Evolutionary conservation across 441 rosid species (phyloP).

Genomic region (Brassica balearica): DNA sequence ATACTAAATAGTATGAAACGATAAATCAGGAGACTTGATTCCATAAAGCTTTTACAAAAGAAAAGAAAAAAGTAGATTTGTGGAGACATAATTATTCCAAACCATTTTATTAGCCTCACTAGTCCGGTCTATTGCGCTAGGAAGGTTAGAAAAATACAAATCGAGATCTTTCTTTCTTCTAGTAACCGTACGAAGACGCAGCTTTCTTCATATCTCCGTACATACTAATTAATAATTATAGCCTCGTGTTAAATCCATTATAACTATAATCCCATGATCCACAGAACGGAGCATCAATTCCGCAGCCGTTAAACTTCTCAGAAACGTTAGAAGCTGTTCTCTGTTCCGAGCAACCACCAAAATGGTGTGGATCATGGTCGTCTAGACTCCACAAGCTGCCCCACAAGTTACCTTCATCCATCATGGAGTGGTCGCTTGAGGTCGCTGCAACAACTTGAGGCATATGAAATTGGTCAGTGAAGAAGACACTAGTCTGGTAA

Average conservation of each 20-base stretch:
- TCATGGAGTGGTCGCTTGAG: slow-evolving; percentile 46
- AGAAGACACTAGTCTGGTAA: slow-evolving; percentile 34
- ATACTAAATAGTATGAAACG: background rate
- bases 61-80: background rate
- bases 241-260: slow-evolving; percentile 32
- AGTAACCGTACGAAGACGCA: slow-evolving; percentile 8
- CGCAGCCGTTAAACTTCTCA: slow-evolving; percentile 20
- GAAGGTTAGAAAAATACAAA: slow-evolving; percentile 31
- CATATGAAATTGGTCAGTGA: slow-evolving; percentile 40
- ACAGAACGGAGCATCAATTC: slow-evolving; percentile 21
- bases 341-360: slow-evolving; percentile 7
- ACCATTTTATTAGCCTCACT: slow-evolving; percentile 29
- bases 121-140: background rate
- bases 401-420: slow-evolving; percentile 54
- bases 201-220: background rate
- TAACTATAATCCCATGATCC: slow-evolving; percentile 31
- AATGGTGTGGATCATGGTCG: slow-evolving; percentile 32
- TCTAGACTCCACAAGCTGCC: slow-evolving; percentile 69
- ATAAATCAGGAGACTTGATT: background rate
- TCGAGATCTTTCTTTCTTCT: slow-evolving; percentile 26
- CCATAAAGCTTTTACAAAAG: slow-evolving; percentile 1
- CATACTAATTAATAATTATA: slow-evolving; percentile 25
- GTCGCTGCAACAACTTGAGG: slow-evolving; percentile 40
- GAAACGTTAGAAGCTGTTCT: background rate
- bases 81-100: slow-evolving; percentile 13